Evolutionary conservation across 805 yeast genomes (phyloP), one percentile per base, ranked within the genome.

Genomic region (Teunomyces tritomae): DNA sequence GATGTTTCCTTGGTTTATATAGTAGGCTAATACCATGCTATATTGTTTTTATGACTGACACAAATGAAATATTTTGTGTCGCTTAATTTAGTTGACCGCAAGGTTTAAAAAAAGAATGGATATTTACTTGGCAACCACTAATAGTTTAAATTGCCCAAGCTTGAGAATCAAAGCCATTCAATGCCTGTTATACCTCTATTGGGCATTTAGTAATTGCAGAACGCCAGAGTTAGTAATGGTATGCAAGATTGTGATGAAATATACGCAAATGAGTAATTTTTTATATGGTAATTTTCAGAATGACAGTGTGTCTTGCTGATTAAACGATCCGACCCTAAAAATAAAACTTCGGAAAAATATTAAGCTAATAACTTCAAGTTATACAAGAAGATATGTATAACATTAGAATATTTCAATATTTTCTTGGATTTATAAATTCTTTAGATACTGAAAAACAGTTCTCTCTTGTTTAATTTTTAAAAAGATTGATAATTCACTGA

Each of bases 271-370:
- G 9, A 3, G n/a, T 11, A 16, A 7, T 37, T 24, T 37, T n/a
- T n/a, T 24, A 10, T 26, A 24, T 26, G 20, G 40, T 37, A 37
- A 37, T 20, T 37, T 37, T 37, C 28, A 24, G 40, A 37, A 37
- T 37, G 40, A 37, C 40, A 37, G 20, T 5, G 16, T 37, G 7
- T 3, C 13, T 17, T 35, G 8, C 5, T 20, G 4, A 24, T 24
- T 37, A 11, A 37, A 26, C 40, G 40, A 37, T 37, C 40, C 40
- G 40, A 37, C 34, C 13, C 16, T 5, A 37, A 37, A 24, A 37
- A 11, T n/a, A 8, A 5, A 8, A n/a, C 24, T 17, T 26, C 28
- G 24, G 8, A 11, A 9, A 26, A 37, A 10, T 9, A 24, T 34
- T 24, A 34, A 11, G 9, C 6, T 20, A 20, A 5, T 20, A 20